Conservation (phyloP, 805 yeast species). For the Metschnikowia reukaufii region DNA sequence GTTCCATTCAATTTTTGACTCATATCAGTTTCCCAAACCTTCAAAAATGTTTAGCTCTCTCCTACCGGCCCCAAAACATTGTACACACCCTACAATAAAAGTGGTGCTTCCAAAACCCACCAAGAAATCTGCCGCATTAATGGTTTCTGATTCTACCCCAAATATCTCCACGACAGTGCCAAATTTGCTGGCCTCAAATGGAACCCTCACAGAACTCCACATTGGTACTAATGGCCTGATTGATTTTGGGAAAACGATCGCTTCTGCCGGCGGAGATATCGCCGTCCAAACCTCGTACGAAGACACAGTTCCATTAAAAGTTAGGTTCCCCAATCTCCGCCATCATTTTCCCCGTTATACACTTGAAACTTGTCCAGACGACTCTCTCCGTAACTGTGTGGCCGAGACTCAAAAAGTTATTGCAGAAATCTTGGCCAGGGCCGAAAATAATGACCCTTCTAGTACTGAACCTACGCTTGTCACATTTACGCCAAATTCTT, state of each 20-base stretch:
- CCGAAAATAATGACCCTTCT: constrained; percentile 37
- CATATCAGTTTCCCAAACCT: background rate
- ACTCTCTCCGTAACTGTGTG: constrained; percentile 47
- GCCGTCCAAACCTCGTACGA: constrained; percentile 48
- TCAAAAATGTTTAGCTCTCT: constrained; percentile 32
- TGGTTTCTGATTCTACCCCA: constrained; percentile 1
- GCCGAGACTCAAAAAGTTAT: constrained; percentile 58
- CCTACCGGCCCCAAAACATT: constrained; percentile 34
- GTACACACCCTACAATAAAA: constrained; percentile 19
- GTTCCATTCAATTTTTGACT: too few relatives aligned
- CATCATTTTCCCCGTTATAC: constrained; percentile 40
- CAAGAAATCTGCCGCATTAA: constrained; percentile 4
- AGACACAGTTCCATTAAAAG: constrained; percentile 61
- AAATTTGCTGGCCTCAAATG: background rate
- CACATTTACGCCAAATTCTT: constrained; percentile 18
- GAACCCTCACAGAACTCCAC: constrained; percentile 23
- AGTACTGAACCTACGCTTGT: constrained; percentile 23
- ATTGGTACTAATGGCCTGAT: constrained; percentile 29
- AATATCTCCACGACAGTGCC: background rate
- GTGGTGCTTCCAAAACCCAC: constrained; percentile 11
- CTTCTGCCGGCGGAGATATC: constrained; percentile 13
- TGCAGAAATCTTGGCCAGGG: constrained; percentile 47
- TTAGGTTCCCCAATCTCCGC: constrained; percentile 35
- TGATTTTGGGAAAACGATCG: constrained; percentile 29
- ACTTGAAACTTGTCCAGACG: constrained; percentile 44